These are phyloP conservation scores for Starmerella tilneyi DNA, from an alignment of 805 yeast species.

Conservation along the genomic window DNA sequence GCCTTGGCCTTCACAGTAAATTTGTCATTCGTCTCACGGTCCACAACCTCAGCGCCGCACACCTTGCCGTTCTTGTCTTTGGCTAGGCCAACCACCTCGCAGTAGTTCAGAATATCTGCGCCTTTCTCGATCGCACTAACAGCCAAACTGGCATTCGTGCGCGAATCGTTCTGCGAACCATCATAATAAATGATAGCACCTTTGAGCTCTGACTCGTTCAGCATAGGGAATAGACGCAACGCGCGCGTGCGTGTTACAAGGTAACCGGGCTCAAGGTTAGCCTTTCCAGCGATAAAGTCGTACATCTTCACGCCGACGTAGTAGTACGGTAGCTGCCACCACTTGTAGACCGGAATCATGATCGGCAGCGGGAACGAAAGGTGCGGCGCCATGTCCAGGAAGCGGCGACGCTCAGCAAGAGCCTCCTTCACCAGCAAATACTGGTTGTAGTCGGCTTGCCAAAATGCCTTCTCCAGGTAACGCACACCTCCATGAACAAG, in stretches of 20 bases:
- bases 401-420: conserved; percentile 72
- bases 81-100: conserved; percentile 64
- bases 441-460: conserved; percentile 84
- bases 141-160: conserved; percentile 81
- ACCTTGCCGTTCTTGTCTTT: conserved; percentile 53
- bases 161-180: conserved; percentile 85
- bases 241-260: conserved; percentile 58
- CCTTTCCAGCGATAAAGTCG: conserved; percentile 84
- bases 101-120: conserved; percentile 80
- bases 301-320: conserved; percentile 84
- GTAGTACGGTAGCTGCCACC: conserved; percentile 94
- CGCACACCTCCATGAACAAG: conserved; percentile 98
- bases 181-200: conserved; percentile 92
- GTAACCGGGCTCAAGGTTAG: conserved; percentile 71
- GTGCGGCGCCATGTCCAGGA: conserved; percentile 87
- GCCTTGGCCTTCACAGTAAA: conserved; percentile 58
- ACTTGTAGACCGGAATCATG: conserved; percentile 88
- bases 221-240: conserved; percentile 70
- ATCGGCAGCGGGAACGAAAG: conserved; percentile 77
- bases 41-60: conserved; percentile 66
- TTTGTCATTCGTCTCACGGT: conserved; percentile 49
- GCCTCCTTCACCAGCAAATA: conserved; percentile 83
- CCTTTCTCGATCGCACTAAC: conserved; percentile 77
- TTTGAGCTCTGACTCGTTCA: conserved; percentile 65
- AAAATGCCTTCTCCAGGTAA: conserved; percentile 87